These are phyloP conservation scores for Acanthamoeba triangularis DNA, from an alignment of 208 protist species.

Conservation along the genomic window DNA sequence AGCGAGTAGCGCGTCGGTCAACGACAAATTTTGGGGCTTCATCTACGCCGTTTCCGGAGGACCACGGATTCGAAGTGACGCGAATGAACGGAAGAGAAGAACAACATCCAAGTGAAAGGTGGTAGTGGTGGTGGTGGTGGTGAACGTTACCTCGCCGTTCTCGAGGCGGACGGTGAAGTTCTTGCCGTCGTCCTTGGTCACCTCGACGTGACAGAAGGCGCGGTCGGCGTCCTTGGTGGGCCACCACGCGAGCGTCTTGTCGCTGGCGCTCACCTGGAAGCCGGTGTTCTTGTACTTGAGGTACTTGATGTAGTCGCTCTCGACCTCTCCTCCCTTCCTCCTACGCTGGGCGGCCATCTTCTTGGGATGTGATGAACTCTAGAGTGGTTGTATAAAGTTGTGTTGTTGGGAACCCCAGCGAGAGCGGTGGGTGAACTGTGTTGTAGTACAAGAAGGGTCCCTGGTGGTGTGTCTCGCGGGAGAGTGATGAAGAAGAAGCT, in stretches of 20 bases:
- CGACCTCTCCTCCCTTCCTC: constrained; percentile 40
- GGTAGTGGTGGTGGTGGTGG: too few species aligned
- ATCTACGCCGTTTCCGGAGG: too few species aligned
- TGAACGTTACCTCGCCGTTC: constrained; percentile 33
- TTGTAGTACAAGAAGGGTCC: constrained; percentile 30
- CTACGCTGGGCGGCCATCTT: constrained; percentile 57
- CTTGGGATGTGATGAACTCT: not conserved
- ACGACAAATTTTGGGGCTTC: too few species aligned
- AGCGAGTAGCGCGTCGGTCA: too few species aligned
- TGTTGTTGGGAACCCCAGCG: constrained; percentile 1
- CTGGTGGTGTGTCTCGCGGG: constrained; percentile 13
- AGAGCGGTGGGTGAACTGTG: not conserved
- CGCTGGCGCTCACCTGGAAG: constrained; percentile 79
- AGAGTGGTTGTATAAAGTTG: not conserved
- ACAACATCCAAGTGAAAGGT: too few species aligned
- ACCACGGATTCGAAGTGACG: too few species aligned
- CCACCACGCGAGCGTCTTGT: constrained; percentile 85
- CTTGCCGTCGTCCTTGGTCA: constrained; percentile 79
- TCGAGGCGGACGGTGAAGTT: constrained; percentile 78
- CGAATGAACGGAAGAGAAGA: too few species aligned
- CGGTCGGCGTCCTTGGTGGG: constrained; percentile 83
- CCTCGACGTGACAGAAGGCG: constrained; percentile 81
- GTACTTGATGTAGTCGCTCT: constrained; percentile 83
- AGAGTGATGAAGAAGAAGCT: constrained; percentile 32
- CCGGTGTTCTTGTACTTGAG: constrained; percentile 81